Evolutionary conservation across 129 eudicot genomes (phyloP).

Genomic region (Tagetes erecta): DNA sequence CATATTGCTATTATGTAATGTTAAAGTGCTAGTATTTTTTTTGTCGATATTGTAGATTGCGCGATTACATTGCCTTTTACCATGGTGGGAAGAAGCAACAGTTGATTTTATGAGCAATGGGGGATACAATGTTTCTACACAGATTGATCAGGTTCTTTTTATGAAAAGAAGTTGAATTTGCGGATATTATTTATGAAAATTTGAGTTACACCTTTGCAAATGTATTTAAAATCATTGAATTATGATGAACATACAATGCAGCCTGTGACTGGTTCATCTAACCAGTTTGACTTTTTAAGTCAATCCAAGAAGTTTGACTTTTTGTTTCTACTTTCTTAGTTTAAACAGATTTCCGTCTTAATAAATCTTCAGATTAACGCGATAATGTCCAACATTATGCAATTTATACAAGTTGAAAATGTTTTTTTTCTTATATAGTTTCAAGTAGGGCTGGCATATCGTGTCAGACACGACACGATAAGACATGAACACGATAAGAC

Average conservation of each 20-base stretch:
- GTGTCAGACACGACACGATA: no score
- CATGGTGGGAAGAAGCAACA: slow-evolving; percentile 93
- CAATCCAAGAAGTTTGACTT: slow-evolving; percentile 3
- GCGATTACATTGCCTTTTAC: slow-evolving; percentile 77
- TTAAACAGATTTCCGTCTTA: not conserved
- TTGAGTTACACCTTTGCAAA: not conserved
- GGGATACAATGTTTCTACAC: slow-evolving; percentile 73
- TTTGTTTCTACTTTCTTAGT: not conserved
- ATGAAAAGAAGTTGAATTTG: not conserved
- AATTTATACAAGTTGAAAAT: no score
- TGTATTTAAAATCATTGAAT: not conserved
- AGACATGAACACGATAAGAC: no score
- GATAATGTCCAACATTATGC: not conserved
- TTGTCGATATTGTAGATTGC: slow-evolving; percentile 49
- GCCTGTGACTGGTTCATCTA: not conserved
- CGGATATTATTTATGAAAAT: not conserved
- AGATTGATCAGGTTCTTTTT: slow-evolving; percentile 55
- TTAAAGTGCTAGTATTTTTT: not conserved
- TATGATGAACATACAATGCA: not conserved
- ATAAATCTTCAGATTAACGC: no score
- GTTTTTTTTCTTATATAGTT: not conserved
- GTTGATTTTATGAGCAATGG: slow-evolving; percentile 87
- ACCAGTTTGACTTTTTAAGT: not conserved
- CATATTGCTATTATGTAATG: slow-evolving; percentile 5
- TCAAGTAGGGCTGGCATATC: no score